Evolutionary conservation across 441 rosid species (phyloP).

Genomic region (Lepidium campestre): DNA sequence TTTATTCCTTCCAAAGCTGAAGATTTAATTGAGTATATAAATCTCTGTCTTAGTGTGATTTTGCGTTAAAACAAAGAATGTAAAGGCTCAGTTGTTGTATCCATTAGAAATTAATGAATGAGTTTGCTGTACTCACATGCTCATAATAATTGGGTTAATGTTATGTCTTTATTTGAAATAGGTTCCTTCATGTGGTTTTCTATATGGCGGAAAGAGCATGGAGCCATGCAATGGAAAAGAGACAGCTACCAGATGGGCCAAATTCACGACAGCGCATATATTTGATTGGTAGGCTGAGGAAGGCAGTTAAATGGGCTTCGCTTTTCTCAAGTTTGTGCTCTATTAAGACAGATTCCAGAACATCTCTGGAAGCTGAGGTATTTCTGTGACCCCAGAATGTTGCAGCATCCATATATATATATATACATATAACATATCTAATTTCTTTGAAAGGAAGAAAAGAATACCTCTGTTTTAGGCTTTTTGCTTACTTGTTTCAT

Average conservation of each 20-base stretch:
- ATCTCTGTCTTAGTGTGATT: not conserved
- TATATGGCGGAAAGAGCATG: slow-evolving; percentile 97
- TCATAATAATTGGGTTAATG: not conserved
- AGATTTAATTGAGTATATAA: not conserved
- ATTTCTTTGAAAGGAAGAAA: not conserved
- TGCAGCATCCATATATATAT: slow-evolving; percentile 7
- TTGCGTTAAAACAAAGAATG: not conserved
- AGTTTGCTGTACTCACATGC: not conserved
- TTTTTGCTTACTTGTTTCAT: not conserved
- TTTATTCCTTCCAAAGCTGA: not conserved
- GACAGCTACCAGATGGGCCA: slow-evolving; percentile 94
- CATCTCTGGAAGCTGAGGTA: slow-evolving; percentile 97
- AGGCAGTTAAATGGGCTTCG: slow-evolving; percentile 91
- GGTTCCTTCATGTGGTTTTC: slow-evolving; percentile 91
- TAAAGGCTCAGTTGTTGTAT: slow-evolving; percentile 8
- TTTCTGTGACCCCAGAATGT: slow-evolving; percentile 4
- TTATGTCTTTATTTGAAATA: slow-evolving; percentile 29
- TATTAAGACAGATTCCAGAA: slow-evolving; percentile 78
- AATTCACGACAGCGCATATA: slow-evolving; percentile 81
- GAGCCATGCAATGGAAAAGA: slow-evolving; percentile 99
- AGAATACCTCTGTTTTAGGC: not conserved
- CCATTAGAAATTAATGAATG: not conserved
- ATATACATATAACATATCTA: not conserved
- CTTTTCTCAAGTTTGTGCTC: slow-evolving; percentile 76
- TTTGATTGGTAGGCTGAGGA: slow-evolving; percentile 89